Percentiles rank a stretch among this genome's conserved stretches.
Conservation (phyloP, 192 early-diverging fungal species). For the Rhizophagus prolifer region DNA sequence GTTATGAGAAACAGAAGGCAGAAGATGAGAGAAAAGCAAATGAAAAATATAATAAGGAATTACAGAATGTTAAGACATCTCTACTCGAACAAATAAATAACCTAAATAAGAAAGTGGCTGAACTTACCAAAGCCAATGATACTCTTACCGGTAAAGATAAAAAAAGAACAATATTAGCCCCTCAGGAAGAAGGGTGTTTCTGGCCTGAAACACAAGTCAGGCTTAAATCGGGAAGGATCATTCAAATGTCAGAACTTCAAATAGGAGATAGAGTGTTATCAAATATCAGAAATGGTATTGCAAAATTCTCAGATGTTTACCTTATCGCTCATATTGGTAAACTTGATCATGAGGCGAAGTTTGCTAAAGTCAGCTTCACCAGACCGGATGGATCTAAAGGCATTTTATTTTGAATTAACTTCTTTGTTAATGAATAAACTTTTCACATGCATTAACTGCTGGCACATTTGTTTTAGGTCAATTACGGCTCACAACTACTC, state of each 20-base stretch:
- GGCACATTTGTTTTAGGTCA: neutral
- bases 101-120: too few species aligned
- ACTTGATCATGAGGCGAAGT: neutral
- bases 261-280: neutral
- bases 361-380: neutral
- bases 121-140: neutral
- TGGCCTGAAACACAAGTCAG: neutral
- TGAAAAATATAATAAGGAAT: neutral
- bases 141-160: neutral
- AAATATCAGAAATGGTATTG: neutral
- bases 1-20: too few species aligned
- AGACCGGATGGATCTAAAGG: neutral
- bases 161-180: too few species aligned
- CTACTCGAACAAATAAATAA: too few species aligned
- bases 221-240: neutral
- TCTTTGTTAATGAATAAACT: too few species aligned
- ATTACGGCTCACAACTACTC: neutral
- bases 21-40: neutral
- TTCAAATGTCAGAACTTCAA: slow-evolving; percentile 1
- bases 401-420: neutral
- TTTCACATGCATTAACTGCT: neutral
- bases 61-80: neutral
- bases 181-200: neutral
- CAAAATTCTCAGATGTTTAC: neutral
- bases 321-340: slow-evolving; percentile 1